Evolutionary conservation across 2,329 filamentous ascomycete species (phyloP).

Genomic region (Trichoderma atrobrunneum): DNA sequence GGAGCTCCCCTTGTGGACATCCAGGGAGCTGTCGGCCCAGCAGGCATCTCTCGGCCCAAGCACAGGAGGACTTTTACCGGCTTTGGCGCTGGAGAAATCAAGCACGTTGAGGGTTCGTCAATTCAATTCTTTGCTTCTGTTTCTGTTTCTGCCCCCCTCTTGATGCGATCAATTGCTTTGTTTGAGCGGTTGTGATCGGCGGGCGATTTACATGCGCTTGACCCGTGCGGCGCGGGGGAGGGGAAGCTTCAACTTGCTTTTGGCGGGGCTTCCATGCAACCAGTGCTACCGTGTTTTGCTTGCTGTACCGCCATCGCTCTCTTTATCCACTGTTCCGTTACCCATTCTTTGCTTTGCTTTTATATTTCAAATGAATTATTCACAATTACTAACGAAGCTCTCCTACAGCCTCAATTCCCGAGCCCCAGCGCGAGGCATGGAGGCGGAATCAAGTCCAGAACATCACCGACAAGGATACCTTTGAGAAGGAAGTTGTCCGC

Average conservation of each 20-base stretch:
- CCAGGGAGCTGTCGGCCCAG: conserved; percentile 79
- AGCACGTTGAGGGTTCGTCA: conserved; percentile 76
- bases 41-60: conserved; percentile 83
- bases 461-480: conserved; percentile 78
- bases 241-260: conserved; percentile 6
- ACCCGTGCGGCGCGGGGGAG: conserved; percentile 6
- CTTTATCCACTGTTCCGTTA: neutral
- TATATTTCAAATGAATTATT: neutral
- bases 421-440: conserved; percentile 81
- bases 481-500: conserved; percentile 81
- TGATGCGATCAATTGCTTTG: neutral
- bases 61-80: conserved; percentile 97
- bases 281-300: neutral
- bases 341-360: neutral
- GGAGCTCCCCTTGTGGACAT: conserved; percentile 84
- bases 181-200: neutral
- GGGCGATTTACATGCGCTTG: neutral
- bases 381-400: neutral
- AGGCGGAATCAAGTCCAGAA: conserved; percentile 60
- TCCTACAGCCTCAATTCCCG: conserved; percentile 69
- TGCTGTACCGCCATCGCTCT: neutral
- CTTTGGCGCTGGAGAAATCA: conserved; percentile 87
- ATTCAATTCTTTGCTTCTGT: neutral
- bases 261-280: conserved; percentile 19
- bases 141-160: neutral